Conservation (phyloP, 305 asterid species). For the Fraxinus albicans region DNA sequence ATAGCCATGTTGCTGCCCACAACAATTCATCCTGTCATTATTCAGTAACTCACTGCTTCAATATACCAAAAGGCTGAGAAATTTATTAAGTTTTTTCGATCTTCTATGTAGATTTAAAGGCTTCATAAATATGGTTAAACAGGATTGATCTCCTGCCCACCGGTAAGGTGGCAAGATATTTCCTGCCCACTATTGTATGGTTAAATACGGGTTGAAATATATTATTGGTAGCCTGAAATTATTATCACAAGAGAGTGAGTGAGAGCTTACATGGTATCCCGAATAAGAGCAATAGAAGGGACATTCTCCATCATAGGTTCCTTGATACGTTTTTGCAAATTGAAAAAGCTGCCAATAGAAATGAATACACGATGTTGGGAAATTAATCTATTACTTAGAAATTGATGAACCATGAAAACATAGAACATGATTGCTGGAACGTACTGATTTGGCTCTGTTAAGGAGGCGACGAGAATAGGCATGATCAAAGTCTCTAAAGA, state of each 20-base stretch:
- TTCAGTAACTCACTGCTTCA: background rate
- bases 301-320: slow-evolving; percentile 84
- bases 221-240: background rate
- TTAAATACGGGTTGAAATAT: background rate
- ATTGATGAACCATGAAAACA: background rate
- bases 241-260: background rate
- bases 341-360: slow-evolving; percentile 48
- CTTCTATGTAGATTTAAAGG: background rate
- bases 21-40: slow-evolving; percentile 68
- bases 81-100: background rate
- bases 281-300: slow-evolving; percentile 89
- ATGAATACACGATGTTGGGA: background rate
- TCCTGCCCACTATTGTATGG: too few relatives aligned
- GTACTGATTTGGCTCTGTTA: slow-evolving; percentile 44
- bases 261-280: slow-evolving; percentile 53
- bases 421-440: background rate
- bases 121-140: background rate
- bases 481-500: slow-evolving; percentile 38
- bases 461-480: slow-evolving; percentile 46
- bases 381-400: background rate
- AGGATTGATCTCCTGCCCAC: too few relatives aligned
- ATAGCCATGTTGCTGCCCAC: slow-evolving; percentile 95
- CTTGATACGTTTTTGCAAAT: slow-evolving; percentile 59
- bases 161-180: too few relatives aligned
- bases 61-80: background rate